A percentile compares a stretch with the other conserved stretches of the same genome.
phyloP scores from a whole-genome alignment of 805 yeast genomes.

The Naumovozyma dairenensis region DNA sequence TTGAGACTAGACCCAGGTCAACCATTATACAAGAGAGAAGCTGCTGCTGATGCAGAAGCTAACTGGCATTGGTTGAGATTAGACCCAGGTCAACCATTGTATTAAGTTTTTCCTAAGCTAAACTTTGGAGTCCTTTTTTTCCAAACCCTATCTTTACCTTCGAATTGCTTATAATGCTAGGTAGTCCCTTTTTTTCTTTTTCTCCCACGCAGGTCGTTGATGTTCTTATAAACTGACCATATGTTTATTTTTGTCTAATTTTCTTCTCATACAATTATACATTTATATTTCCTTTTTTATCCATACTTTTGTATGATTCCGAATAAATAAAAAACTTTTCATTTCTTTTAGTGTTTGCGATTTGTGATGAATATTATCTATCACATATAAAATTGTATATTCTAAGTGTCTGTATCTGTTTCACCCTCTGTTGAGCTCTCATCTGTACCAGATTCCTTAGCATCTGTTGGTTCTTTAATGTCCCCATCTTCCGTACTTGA shows the following conservation, averaged over 20 bases:
- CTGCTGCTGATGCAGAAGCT: slow-evolving; percentile 15
- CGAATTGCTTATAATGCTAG: not conserved
- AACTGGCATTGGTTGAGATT: slow-evolving; percentile 19
- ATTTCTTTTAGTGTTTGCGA: too few relatives aligned
- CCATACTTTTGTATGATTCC: too few relatives aligned
- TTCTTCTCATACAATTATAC: too few relatives aligned
- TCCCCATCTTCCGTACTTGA: too few relatives aligned
- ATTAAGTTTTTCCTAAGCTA: too few relatives aligned
- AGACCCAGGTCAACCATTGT: slow-evolving; percentile 20
- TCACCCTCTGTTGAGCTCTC: slow-evolving; percentile 3
- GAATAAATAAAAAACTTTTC: too few relatives aligned
- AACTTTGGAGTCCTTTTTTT: not conserved
- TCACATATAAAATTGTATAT: too few relatives aligned
- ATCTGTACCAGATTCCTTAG: too few relatives aligned
- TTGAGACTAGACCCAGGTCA: slow-evolving; percentile 18
- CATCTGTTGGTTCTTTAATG: too few relatives aligned
- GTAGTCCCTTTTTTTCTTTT: not conserved
- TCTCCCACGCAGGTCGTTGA: not conserved
- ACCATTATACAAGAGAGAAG: slow-evolving; percentile 21
- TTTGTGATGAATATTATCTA: too few relatives aligned
- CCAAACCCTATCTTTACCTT: not conserved
- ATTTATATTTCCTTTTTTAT: too few relatives aligned
- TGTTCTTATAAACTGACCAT: not conserved
- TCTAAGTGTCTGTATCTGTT: slow-evolving; percentile 4
- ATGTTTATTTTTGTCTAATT: too few relatives aligned